Evolutionary conservation across 202 grass and related monocot species (phyloP).

Genomic region (Schoenoplectus triqueter): DNA sequence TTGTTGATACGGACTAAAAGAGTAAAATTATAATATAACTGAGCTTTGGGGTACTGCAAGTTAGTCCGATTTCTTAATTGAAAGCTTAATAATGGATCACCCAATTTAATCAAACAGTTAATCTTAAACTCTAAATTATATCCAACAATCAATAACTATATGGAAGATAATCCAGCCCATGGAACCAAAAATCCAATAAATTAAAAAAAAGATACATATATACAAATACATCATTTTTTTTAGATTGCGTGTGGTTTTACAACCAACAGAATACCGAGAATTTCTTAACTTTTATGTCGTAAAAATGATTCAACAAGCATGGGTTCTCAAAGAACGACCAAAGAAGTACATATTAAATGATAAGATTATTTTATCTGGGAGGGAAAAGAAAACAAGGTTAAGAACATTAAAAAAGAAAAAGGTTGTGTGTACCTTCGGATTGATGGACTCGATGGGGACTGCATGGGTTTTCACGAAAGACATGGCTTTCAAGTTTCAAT

Average conservation of each 20-base stretch:
- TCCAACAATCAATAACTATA: too few relatives aligned
- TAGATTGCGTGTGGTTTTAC: neutral
- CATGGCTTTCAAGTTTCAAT: constrained; percentile 35
- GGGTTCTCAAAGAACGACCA: neutral
- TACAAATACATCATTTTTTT: neutral
- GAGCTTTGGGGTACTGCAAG: too few relatives aligned
- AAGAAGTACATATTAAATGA: neutral
- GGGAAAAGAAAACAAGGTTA: neutral
- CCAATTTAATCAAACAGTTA: neutral
- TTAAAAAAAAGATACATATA: neutral
- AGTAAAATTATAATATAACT: too few relatives aligned
- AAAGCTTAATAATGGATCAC: neutral
- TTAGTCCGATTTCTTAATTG: neutral
- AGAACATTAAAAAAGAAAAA: neutral
- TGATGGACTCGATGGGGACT: constrained; percentile 54
- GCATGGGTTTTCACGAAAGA: constrained; percentile 53
- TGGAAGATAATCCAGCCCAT: too few relatives aligned
- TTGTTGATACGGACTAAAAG: neutral
- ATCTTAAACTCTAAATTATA: neutral
- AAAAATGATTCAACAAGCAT: neutral
- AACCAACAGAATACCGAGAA: neutral
- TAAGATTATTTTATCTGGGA: neutral
- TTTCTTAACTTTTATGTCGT: neutral
- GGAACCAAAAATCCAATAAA: neutral
- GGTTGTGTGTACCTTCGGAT: constrained; percentile 41